These are phyloP conservation scores for Trichophyton verrucosum DNA, from an alignment of 2,329 filamentous ascomycete species.

Conservation along the genomic window DNA sequence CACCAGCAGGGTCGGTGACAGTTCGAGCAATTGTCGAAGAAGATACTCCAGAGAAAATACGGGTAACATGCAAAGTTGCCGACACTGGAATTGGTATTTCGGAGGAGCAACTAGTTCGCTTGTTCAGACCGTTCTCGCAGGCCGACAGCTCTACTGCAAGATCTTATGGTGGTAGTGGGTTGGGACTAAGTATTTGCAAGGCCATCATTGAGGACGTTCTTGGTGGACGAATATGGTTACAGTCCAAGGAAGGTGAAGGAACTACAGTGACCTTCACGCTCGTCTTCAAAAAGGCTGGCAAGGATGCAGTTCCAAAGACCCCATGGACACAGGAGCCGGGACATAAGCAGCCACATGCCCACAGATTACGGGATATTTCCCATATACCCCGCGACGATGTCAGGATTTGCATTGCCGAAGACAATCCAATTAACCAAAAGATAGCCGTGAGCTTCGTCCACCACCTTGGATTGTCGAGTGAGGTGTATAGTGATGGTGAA, in stretches of 20 bases:
- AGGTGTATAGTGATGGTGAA: slow-evolving; percentile 79
- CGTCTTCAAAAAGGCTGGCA: slow-evolving; percentile 68
- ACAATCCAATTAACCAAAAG: slow-evolving; percentile 88
- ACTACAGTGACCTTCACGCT: slow-evolving; percentile 66
- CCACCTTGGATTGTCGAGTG: slow-evolving; percentile 72
- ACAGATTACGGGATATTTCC: slow-evolving; percentile 53
- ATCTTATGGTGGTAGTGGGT: slow-evolving; percentile 82
- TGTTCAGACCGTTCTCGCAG: slow-evolving; percentile 88
- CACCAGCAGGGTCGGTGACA: slow-evolving; percentile 71
- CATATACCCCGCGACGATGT: slow-evolving; percentile 64
- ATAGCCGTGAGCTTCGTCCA: slow-evolving; percentile 86
- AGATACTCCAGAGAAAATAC: slow-evolving; percentile 58
- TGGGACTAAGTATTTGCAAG: slow-evolving; percentile 89
- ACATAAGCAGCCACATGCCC: slow-evolving; percentile 28
- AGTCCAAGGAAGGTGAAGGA: slow-evolving; percentile 54
- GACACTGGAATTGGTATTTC: slow-evolving; percentile 90
- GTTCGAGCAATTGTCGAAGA: slow-evolving; percentile 62
- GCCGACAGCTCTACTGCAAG: slow-evolving; percentile 81
- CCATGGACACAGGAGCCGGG: slow-evolving; percentile 40
- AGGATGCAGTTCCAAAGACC: slow-evolving; percentile 43
- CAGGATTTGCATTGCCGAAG: slow-evolving; percentile 84
- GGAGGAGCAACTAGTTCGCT: slow-evolving; percentile 59
- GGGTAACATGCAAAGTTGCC: slow-evolving; percentile 70
- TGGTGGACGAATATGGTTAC: slow-evolving; percentile 70
- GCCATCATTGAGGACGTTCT: slow-evolving; percentile 87